A percentile compares a stretch with the other conserved stretches of the same genome.
These are phyloP conservation scores for Chenopodium quinoa DNA, from an alignment of 148 eudicot genomes.

Conservation along the genomic window DNA sequence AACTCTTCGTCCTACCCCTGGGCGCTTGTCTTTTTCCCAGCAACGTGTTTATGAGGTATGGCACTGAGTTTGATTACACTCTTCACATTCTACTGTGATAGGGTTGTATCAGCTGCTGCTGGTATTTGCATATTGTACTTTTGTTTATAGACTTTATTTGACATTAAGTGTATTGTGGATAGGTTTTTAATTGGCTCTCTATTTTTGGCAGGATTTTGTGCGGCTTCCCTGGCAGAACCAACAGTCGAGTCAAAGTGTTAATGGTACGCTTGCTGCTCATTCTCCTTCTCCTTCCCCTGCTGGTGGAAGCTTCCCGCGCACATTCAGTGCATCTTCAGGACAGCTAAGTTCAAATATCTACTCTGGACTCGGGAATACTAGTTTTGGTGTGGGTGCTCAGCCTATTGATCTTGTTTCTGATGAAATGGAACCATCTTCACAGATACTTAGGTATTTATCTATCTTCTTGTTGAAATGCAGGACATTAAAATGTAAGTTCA, in stretches of 20 bases:
- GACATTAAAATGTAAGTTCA: background rate
- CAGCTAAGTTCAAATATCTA: conserved; percentile 51
- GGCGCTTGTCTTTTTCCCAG: conserved; percentile 82
- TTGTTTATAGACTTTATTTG: background rate
- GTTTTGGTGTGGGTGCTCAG: conserved; percentile 52
- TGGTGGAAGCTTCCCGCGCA: conserved; percentile 46
- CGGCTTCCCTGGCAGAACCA: conserved; percentile 89
- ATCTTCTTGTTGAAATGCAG: background rate
- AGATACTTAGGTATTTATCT: conserved; percentile 50
- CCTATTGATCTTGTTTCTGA: conserved; percentile 62
- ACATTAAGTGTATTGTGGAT: background rate
- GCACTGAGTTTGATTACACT: background rate
- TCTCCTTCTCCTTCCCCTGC: conserved; percentile 53
- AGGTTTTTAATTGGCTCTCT: background rate
- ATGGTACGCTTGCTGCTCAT: conserved; percentile 44
- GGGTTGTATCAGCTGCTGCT: background rate
- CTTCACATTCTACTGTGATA: background rate
- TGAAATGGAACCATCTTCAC: conserved; percentile 58
- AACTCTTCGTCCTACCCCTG: conserved; percentile 91
- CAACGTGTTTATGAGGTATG: conserved; percentile 95
- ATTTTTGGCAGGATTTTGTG: conserved; percentile 69
- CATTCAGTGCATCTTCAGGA: conserved; percentile 54
- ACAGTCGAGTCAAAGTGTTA: conserved; percentile 56
- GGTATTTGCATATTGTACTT: background rate
- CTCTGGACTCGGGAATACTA: conserved; percentile 57